A percentile compares a stretch with the other conserved stretches of the same genome.
These are phyloP conservation scores for Suhomyces guaymorum DNA, from an alignment of 1,139 yeast genomes.

Conservation along the genomic window DNA sequence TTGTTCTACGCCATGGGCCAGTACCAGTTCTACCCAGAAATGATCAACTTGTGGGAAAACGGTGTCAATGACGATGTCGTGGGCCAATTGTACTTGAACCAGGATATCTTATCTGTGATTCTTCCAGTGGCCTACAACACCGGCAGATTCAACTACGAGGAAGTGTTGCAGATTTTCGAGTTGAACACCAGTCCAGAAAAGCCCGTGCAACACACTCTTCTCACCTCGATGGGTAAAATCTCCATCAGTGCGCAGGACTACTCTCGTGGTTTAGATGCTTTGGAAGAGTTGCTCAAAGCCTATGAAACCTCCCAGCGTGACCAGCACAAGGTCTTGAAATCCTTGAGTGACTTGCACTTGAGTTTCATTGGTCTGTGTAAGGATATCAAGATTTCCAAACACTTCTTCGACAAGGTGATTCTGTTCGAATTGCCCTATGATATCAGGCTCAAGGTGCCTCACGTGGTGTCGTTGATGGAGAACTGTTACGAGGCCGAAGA, in stretches of 20 bases:
- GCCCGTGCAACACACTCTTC: slow-evolving; percentile 28
- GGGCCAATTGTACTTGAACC: slow-evolving; percentile 37
- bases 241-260: slow-evolving; percentile 44
- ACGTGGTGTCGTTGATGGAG: slow-evolving; percentile 64
- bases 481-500: slow-evolving; percentile 61
- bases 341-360: slow-evolving; percentile 63
- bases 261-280: slow-evolving; percentile 40
- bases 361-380: slow-evolving; percentile 81
- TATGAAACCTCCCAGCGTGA: slow-evolving; percentile 24
- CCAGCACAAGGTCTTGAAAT: slow-evolving; percentile 22
- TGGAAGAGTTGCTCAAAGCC: slow-evolving; percentile 37
- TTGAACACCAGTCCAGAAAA: slow-evolving; percentile 30
- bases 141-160: slow-evolving; percentile 63
- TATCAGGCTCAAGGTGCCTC: slow-evolving; percentile 73
- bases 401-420: slow-evolving; percentile 72
- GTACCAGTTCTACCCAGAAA: slow-evolving; percentile 36
- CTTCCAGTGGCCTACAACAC: slow-evolving; percentile 67
- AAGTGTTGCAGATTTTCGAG: slow-evolving; percentile 41
- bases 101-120: slow-evolving; percentile 67
- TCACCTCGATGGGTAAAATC: slow-evolving; percentile 43
- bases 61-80: slow-evolving; percentile 39
- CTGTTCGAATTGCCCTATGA: slow-evolving; percentile 68
- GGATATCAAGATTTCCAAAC: slow-evolving; percentile 69
- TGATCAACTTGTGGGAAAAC: slow-evolving; percentile 44
- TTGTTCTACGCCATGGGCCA: slow-evolving; percentile 39